Conservation (phyloP, 257 asterid genomes). For the Nyctanthes arbortristis region DNA sequence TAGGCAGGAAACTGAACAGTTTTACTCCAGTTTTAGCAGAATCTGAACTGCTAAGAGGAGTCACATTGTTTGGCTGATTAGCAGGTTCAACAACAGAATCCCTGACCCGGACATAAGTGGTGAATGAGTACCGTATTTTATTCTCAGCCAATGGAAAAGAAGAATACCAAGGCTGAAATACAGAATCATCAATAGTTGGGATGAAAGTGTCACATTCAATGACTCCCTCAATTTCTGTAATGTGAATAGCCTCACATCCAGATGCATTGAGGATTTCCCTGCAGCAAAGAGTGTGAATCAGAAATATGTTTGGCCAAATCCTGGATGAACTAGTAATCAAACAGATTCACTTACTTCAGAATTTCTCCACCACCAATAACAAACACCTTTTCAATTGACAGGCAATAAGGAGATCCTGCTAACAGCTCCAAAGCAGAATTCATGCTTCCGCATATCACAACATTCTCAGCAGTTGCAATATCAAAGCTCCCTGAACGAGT, state of each 20-base stretch:
- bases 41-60: neutral
- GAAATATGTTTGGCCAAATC: neutral
- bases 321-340: neutral
- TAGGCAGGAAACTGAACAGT: conserved; percentile 66
- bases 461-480: conserved; percentile 60
- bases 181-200: conserved; percentile 68
- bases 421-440: conserved; percentile 66
- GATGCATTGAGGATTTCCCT: conserved; percentile 86
- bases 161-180: conserved; percentile 88
- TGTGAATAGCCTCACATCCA: conserved; percentile 84
- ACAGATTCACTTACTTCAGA: conserved; percentile 50
- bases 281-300: conserved; percentile 23
- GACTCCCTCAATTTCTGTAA: conserved; percentile 67
- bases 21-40: neutral
- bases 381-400: conserved; percentile 75
- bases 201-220: conserved; percentile 82
- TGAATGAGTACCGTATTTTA: conserved; percentile 53
- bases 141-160: conserved; percentile 71
- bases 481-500: conserved; percentile 68
- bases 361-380: conserved; percentile 96
- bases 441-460: conserved; percentile 65
- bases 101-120: conserved; percentile 70
- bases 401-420: conserved; percentile 67
- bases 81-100: conserved; percentile 17
- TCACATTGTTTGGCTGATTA: conserved; percentile 18